Evolutionary conservation across 257 asterid genomes (phyloP), one percentile per base, ranked within the genome.

Genomic region (Craterostigma plantagineum): DNA sequence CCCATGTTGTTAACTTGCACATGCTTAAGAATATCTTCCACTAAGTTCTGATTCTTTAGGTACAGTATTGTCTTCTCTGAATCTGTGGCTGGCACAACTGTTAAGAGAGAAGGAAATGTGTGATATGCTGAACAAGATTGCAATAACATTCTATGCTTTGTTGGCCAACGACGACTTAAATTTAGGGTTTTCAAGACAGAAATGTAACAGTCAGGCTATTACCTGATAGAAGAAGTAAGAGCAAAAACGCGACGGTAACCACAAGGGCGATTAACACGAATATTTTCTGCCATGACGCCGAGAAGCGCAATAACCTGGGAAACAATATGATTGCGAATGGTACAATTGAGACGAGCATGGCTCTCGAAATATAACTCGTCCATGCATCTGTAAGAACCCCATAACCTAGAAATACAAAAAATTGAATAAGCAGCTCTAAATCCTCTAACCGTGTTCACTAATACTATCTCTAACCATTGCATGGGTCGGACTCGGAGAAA

Each of bases 141-240:
- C 30, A 23, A 23, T 2, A 23, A 23, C 30, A 23, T 23, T 23
- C 30, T 23, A 23, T 23, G 30, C 6, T 23, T 23, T 23, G 6
- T 2, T 23, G 2, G 30, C 4, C 6, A 23, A 23, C 6, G 2
- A 2, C 6, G 30, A 23, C 30, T 23, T n/a, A n/a, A 23, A 23
- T 23, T 23, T 23, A 23, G 30, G 30, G 30, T 23, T 23, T n/a
- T 23, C 30, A 23, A 23, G 30, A 6, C 6, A 23, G 30, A 23
- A 23, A 44, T 1, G 7, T 11, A 7, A 39, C 8, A 33, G 33
- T n/a, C n/a, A n/a, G n/a, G n/a, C n/a, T n/a, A 17, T 3, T 57
- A 78, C 92, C 81, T 71, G 92, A 58, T 79, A 75, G 65, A 72
- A 58, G 70, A 72, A 75, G 75, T 75, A 72, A 3, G 57, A 72